Evolutionary conservation across 768 basidiomycete species (phyloP).

Genomic region (Gelatoporia subvermispora): DNA sequence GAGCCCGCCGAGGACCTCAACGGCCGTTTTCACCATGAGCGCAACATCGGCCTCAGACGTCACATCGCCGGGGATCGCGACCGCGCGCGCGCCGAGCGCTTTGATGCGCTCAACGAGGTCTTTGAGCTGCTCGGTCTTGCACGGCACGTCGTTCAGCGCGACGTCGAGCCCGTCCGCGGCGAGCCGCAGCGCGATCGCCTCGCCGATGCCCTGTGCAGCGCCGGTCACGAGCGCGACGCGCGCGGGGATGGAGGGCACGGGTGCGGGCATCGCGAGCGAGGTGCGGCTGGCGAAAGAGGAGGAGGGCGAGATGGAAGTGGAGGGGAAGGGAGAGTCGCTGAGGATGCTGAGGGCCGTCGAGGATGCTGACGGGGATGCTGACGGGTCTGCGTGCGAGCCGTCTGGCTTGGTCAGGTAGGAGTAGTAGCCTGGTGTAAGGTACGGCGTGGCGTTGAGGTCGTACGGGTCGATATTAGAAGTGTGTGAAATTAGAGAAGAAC

Average conservation of each 20-base stretch:
- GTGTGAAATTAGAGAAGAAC: too few relatives aligned
- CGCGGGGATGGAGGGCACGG: neutral
- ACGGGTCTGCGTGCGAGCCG: too few relatives aligned
- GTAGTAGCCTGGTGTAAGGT: too few relatives aligned
- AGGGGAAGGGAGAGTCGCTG: too few relatives aligned
- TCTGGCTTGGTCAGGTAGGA: too few relatives aligned
- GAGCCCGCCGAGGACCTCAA: conserved; percentile 33
- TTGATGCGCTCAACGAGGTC: conserved; percentile 12
- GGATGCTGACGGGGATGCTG: too few relatives aligned
- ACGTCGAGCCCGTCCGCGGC: conserved; percentile 24
- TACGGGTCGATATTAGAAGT: too few relatives aligned
- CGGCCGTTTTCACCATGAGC: conserved; percentile 28
- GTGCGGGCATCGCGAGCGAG: too few relatives aligned
- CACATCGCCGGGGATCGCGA: conserved; percentile 35
- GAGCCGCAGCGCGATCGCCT: conserved; percentile 22
- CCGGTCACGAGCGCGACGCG: conserved; percentile 26
- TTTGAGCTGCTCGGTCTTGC: conserved; percentile 12
- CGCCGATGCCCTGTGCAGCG: conserved; percentile 26
- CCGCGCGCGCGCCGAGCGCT: conserved; percentile 19
- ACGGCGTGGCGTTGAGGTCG: too few relatives aligned
- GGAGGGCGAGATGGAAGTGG: too few relatives aligned
- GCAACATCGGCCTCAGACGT: conserved; percentile 36
- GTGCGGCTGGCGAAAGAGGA: too few relatives aligned
- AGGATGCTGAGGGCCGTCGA: too few relatives aligned
- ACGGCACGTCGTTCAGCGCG: conserved; percentile 13